phyloP scores from a whole-genome alignment of 2,329 filamentous ascomycete species.

The Iodosphaeria phyllophila region DNA sequence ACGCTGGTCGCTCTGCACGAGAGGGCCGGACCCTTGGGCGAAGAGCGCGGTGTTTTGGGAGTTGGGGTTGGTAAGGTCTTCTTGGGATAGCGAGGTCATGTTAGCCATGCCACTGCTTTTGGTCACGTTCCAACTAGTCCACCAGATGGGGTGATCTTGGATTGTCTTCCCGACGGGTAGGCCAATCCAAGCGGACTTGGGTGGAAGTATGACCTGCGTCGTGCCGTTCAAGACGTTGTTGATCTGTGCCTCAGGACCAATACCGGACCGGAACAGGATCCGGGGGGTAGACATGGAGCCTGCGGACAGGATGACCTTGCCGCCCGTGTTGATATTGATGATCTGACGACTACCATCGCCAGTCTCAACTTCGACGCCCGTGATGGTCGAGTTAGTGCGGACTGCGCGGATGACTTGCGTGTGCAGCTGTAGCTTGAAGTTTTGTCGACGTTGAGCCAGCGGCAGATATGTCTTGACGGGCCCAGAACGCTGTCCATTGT shows the following conservation, averaged over 20 bases:
- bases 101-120: not conserved
- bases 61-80: conserved; percentile 4
- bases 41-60: conserved; percentile 6
- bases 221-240: conserved; percentile 26
- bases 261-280: conserved; percentile 50
- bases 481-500: conserved; percentile 44
- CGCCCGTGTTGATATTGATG: conserved; percentile 40
- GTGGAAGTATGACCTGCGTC: conserved; percentile 31
- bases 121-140: not conserved
- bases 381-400: conserved; percentile 40
- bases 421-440: conserved; percentile 51
- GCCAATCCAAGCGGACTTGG: conserved; percentile 33
- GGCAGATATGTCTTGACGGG: conserved; percentile 55
- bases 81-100: conserved; percentile 2
- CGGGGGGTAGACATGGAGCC: conserved; percentile 53
- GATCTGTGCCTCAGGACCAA: conserved; percentile 44
- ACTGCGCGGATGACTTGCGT: conserved; percentile 48
- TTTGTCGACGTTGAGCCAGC: conserved; percentile 34
- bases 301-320: conserved; percentile 49
- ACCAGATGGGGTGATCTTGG: conserved; percentile 30
- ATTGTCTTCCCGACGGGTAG: conserved; percentile 41
- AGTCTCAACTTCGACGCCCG: conserved; percentile 46
- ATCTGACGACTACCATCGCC: conserved; percentile 35
- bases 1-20: conserved; percentile 9
- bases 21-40: conserved; percentile 6